A percentile compares a stretch with the other conserved stretches of the same genome.
phyloP scores from a whole-genome alignment of 1,284 basidiomycete genomes.

The Coniophora puteana region DNA sequence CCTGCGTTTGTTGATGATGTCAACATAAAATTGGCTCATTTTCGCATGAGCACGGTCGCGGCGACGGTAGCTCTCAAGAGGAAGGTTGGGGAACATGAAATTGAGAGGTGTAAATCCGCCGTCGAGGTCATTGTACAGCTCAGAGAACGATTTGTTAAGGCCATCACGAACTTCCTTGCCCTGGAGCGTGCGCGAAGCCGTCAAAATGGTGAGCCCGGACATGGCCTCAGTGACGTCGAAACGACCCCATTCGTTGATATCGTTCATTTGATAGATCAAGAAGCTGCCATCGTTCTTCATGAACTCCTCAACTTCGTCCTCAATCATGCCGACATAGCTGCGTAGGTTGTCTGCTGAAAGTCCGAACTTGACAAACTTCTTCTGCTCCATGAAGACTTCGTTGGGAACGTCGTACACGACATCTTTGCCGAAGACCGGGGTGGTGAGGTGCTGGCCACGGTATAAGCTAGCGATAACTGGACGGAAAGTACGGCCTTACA shows the following conservation, averaged over 20 bases:
- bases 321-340: constrained; percentile 89
- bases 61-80: constrained; percentile 83
- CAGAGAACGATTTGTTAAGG: constrained; percentile 84
- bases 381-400: constrained; percentile 98
- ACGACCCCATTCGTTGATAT: constrained; percentile 66
- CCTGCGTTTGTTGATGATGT: constrained; percentile 82
- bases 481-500: constrained; percentile 37
- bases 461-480: constrained; percentile 2
- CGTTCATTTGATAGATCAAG: constrained; percentile 54
- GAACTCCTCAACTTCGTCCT: constrained; percentile 77
- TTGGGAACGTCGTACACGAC: constrained; percentile 99
- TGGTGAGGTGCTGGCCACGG: constrained; percentile 70
- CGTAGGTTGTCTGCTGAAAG: constrained; percentile 91
- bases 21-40: constrained; percentile 93
- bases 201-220: constrained; percentile 94
- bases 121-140: constrained; percentile 89
- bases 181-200: constrained; percentile 90
- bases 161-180: constrained; percentile 83
- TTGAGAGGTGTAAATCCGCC: constrained; percentile 91
- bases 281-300: constrained; percentile 63
- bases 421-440: constrained; percentile 93
- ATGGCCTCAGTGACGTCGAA: constrained; percentile 76
- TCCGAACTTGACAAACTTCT: constrained; percentile 95
- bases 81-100: constrained; percentile 94
- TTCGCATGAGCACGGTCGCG: constrained; percentile 90